Base-by-base conservation (phyloP, 805 yeast species). In the Lipomyces japonicus region DNA sequence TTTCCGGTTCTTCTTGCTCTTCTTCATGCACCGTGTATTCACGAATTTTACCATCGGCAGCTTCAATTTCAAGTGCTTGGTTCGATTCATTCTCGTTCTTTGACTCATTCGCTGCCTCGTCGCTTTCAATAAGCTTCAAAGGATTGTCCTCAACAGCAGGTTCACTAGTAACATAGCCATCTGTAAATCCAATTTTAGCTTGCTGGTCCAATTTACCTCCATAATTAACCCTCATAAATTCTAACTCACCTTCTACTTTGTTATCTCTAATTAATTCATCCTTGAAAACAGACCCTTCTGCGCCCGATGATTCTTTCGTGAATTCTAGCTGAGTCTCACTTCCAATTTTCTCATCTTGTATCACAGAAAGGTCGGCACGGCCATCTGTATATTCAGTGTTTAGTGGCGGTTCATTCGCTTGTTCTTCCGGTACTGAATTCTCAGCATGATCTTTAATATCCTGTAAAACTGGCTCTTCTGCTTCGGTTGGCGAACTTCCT, bases 401-500 rank as follows among this genome's bases (percentile, higher is more conserved):
- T 9, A 3, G 23, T 12, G 18, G 16, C 23, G 23, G 40, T 14
- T 41, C 44, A 41, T 39, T 24, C 3, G n/a, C 18, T n/a, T n/a
- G n/a, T n/a, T n/a, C n/a, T 5, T 31, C 26, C 25, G 30, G 39
- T 5, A 26, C 30, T 9, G 46, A 22, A 16, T 42, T 39, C 2
- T 19, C 47, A 14, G 4, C 48, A 16, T 47, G 2, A 12, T 44
- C 37, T 21, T 44, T 47, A 4, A 36, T 18, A 39, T 35, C 2
- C 25, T n/a, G 47, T 42, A 18, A 46, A 4, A 25, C 40, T 9
- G 16, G 14, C 31, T 44, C 42, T 25, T 26, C 38, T 10, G 44
- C 26, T 22, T 37, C n/a, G 34, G 34, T n/a, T 30, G 34, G n/a
- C n/a, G 14, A 12, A 12, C 34, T n/a, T 30, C 14, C 34, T 30